These are phyloP conservation scores for Chalciporus piperatus DNA, from an alignment of 768 basidiomycete genomes.

Conservation along the genomic window DNA sequence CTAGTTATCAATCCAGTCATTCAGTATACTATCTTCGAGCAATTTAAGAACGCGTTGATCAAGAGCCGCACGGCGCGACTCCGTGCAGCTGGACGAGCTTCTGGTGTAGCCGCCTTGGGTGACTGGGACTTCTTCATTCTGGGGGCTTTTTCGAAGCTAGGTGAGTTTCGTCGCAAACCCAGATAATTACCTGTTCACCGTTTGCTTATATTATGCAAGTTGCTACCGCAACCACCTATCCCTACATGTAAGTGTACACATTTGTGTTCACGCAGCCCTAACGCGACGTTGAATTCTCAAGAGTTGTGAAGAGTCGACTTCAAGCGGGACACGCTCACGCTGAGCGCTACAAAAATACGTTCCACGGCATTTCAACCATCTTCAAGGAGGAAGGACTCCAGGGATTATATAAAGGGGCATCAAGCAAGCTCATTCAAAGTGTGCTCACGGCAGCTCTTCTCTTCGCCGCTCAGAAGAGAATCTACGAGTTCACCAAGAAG, in stretches of 20 bases:
- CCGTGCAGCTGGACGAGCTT: conserved; percentile 43
- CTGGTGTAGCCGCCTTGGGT: conserved; percentile 51
- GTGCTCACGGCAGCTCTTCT: conserved; percentile 92
- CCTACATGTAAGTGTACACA: conserved; percentile 55
- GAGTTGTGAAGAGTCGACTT: conserved; percentile 74
- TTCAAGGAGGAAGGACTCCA: conserved; percentile 73
- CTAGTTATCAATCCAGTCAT: conserved; percentile 94
- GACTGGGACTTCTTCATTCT: conserved; percentile 93
- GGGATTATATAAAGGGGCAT: conserved; percentile 85
- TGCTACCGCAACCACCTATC: conserved; percentile 63
- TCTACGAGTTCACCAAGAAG: conserved; percentile 69
- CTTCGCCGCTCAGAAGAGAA: conserved; percentile 84
- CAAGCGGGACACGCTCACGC: conserved; percentile 72
- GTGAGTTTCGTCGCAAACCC: conserved; percentile 35
- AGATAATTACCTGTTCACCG: not conserved
- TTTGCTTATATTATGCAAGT: conserved; percentile 29
- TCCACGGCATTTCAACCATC: conserved; percentile 78
- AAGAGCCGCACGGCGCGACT: conserved; percentile 55
- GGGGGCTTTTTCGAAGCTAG: conserved; percentile 91
- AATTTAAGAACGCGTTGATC: conserved; percentile 83
- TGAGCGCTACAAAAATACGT: conserved; percentile 68
- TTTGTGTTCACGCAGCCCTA: not conserved
- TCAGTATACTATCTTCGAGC: conserved; percentile 92
- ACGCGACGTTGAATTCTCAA: conserved; percentile 13
- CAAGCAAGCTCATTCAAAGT: conserved; percentile 86